Evolutionary conservation across 192 early-diverging fungal species (phyloP).

Genomic region (Coemansia sp.): DNA sequence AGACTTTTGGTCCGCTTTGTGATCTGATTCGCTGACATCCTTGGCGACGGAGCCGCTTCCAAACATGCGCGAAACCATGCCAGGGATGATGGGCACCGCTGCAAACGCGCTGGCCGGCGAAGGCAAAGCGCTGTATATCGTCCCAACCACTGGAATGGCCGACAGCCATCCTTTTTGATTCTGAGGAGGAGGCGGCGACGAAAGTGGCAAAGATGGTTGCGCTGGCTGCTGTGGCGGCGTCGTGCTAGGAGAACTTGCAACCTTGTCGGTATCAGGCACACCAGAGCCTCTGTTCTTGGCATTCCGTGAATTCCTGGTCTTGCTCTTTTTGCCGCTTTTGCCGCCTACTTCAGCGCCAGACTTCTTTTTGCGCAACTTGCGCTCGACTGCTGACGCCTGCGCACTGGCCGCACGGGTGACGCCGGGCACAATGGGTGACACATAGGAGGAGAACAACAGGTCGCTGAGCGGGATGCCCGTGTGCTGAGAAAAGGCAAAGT

Average conservation of each 20-base stretch:
- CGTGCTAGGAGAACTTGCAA: background rate
- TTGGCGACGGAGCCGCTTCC: background rate
- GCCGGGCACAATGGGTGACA: slow-evolving; percentile 48
- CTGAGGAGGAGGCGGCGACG: background rate
- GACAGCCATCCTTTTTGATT: slow-evolving; percentile 31
- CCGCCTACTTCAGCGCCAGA: slow-evolving; percentile 2
- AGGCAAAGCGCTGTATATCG: slow-evolving; percentile 28
- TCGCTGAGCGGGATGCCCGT: slow-evolving; percentile 72
- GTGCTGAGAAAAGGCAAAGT: slow-evolving; percentile 78
- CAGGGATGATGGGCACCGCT: slow-evolving; percentile 28
- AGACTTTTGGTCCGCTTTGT: background rate
- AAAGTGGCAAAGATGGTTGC: background rate
- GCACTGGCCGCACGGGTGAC: slow-evolving; percentile 42
- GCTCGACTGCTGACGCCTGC: slow-evolving; percentile 40
- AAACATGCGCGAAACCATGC: slow-evolving; percentile 36
- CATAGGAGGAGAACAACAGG: slow-evolving; percentile 70
- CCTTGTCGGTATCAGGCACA: background rate
- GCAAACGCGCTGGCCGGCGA: slow-evolving; percentile 27
- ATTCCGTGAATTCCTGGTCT: background rate
- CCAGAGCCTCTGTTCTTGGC: background rate
- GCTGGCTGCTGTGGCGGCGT: background rate
- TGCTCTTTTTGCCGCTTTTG: background rate
- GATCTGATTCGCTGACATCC: background rate
- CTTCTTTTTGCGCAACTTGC: slow-evolving; percentile 31
- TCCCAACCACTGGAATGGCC: slow-evolving; percentile 37